Evolutionary conservation across 2,329 filamentous ascomycete genomes (phyloP).

Genomic region (Xylaria arbuscula): DNA sequence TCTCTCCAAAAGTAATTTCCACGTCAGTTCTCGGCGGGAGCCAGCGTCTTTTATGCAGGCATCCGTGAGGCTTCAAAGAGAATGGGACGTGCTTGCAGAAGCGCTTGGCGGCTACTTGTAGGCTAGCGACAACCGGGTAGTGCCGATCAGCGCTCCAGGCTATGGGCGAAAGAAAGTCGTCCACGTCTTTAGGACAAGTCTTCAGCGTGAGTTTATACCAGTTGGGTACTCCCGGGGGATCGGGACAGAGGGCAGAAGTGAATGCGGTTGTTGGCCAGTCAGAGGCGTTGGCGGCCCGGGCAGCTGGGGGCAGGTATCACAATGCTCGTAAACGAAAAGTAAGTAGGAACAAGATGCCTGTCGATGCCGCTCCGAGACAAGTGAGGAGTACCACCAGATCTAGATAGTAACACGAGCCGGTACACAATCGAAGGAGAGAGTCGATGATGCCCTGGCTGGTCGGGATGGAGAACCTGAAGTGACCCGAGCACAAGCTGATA

Average conservation of each 20-base stretch:
- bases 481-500: constrained; percentile 9
- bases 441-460: constrained; percentile 6
- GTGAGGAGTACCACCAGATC: neutral
- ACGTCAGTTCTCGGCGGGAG: constrained; percentile 36
- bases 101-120: constrained; percentile 36
- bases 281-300: constrained; percentile 5
- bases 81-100: constrained; percentile 17
- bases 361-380: neutral
- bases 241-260: constrained; percentile 27
- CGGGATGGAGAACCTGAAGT: constrained; percentile 7
- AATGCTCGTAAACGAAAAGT: constrained; percentile 42
- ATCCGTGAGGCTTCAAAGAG: constrained; percentile 38
- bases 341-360: constrained; percentile 15
- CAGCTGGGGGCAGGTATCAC: constrained; percentile 33
- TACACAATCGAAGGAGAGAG: constrained; percentile 11
- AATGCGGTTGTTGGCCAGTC: constrained; percentile 33
- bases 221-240: constrained; percentile 21
- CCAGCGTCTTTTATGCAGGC: constrained; percentile 42
- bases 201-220: constrained; percentile 22
- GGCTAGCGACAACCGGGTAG: constrained; percentile 17
- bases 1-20: constrained; percentile 20
- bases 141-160: constrained; percentile 26
- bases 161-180: constrained; percentile 27
- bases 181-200: constrained; percentile 32
- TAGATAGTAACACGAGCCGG: constrained; percentile 3